These are phyloP conservation scores for Aspergillus terreus DNA, from an alignment of 2,329 filamentous ascomycete genomes.

Conservation along the genomic window DNA sequence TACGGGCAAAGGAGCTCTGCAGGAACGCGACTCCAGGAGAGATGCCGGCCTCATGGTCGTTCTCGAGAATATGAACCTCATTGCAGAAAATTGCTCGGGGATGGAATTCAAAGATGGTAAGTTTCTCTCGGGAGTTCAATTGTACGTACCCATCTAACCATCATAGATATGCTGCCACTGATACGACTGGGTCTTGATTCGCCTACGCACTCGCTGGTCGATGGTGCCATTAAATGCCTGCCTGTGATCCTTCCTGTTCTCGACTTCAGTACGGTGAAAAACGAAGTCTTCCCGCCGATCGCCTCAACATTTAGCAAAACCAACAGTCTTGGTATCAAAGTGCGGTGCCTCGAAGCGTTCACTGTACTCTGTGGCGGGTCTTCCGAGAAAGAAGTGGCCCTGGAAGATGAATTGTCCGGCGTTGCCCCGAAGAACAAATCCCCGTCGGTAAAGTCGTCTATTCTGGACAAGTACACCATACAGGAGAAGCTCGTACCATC, in stretches of 20 bases:
- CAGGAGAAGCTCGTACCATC: conserved; percentile 95
- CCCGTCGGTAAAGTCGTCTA: conserved; percentile 66
- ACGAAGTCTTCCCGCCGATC: conserved; percentile 91
- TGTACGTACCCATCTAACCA: conserved; percentile 20
- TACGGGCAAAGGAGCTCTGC: conserved; percentile 43
- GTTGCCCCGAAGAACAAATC: conserved; percentile 50
- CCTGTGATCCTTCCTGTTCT: conserved; percentile 79
- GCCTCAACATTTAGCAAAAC: conserved; percentile 89
- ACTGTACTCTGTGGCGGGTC: conserved; percentile 81
- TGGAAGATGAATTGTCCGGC: conserved; percentile 71
- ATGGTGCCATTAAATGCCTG: conserved; percentile 75
- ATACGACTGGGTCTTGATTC: conserved; percentile 81
- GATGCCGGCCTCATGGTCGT: conserved; percentile 91
- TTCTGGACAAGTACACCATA: conserved; percentile 95
- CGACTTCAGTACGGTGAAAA: conserved; percentile 95
- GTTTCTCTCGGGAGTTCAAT: conserved; percentile 24
- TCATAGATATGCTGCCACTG: conserved; percentile 77
- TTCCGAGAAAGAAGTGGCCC: conserved; percentile 43
- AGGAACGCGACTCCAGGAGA: conserved; percentile 74
- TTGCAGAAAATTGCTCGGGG: conserved; percentile 77
- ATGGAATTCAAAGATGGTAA: conserved; percentile 92
- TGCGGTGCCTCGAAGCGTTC: conserved; percentile 86
- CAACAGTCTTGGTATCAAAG: conserved; percentile 89
- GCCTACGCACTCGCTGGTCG: conserved; percentile 81
- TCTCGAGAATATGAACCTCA: conserved; percentile 73